Percentiles rank a stretch among this genome's conserved stretches.
Conservation (phyloP, 306 rosid species). For the Boehmeria nivea region DNA sequence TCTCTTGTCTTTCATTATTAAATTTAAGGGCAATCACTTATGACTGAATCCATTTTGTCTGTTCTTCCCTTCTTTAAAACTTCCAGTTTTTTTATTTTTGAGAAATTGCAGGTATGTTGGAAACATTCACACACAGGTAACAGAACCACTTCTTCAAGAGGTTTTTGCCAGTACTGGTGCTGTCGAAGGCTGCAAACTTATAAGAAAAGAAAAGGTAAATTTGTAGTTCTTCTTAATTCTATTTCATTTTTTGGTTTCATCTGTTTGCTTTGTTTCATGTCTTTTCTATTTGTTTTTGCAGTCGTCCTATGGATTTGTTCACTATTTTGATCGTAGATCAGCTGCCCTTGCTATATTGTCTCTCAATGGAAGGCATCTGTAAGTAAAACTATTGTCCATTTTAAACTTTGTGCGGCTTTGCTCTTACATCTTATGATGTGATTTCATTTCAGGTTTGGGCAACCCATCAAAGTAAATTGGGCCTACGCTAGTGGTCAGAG, state of each 20-base stretch:
- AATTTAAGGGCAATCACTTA: slow-evolving; percentile 19
- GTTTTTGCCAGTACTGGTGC: slow-evolving; percentile 88
- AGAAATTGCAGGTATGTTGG: slow-evolving; percentile 89
- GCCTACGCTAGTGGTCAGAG: slow-evolving; percentile 98
- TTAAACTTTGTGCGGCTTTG: slow-evolving; percentile 15
- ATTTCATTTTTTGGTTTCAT: neutral
- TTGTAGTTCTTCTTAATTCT: neutral
- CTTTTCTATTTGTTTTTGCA: slow-evolving; percentile 36
- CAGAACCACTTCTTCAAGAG: slow-evolving; percentile 98
- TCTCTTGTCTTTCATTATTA: slow-evolving; percentile 9
- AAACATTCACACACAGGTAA: slow-evolving; percentile 87
- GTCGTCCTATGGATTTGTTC: slow-evolving; percentile 97
- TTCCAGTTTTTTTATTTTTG: slow-evolving; percentile 42
- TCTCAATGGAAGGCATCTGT: slow-evolving; percentile 97
- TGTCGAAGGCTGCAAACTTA: slow-evolving; percentile 90
- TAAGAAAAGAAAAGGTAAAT: slow-evolving; percentile 87
- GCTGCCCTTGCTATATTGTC: slow-evolving; percentile 90
- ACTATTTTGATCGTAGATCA: slow-evolving; percentile 90
- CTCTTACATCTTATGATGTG: slow-evolving; percentile 20
- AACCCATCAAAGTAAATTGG: slow-evolving; percentile 98
- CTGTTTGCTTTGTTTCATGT: neutral
- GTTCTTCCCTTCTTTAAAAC: slow-evolving; percentile 31
- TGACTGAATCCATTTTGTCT: slow-evolving; percentile 31
- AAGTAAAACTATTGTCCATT: slow-evolving; percentile 26
- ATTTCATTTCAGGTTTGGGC: slow-evolving; percentile 77